Evolutionary conservation across 2,329 filamentous ascomycete genomes (phyloP).

Genomic region (Apiospora sp.): DNA sequence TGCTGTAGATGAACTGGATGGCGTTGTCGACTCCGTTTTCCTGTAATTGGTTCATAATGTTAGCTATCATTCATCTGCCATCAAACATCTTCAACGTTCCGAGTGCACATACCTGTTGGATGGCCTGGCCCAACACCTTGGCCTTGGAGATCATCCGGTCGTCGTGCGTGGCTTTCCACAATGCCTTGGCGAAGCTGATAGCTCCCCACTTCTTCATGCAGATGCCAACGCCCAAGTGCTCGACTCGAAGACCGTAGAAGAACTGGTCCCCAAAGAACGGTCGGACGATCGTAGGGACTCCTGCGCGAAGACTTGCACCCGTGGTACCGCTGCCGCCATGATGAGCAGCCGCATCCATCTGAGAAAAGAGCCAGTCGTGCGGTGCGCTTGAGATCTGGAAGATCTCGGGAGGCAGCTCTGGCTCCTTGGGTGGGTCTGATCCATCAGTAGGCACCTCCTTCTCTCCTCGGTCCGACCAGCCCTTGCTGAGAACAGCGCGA

Average conservation of each 20-base stretch:
- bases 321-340: constrained; percentile 96
- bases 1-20: constrained; percentile 92
- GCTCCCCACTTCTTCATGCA: constrained; percentile 89
- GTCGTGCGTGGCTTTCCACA: constrained; percentile 92
- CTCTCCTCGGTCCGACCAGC: constrained; percentile 83
- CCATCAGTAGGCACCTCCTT: constrained; percentile 41
- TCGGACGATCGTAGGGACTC: constrained; percentile 91
- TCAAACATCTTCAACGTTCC: background rate
- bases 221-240: constrained; percentile 92
- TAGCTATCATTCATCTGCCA: background rate
- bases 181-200: constrained; percentile 81
- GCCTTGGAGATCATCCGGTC: constrained; percentile 93
- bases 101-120: constrained; percentile 73
- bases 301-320: constrained; percentile 88
- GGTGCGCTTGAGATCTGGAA: constrained; percentile 89
- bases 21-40: constrained; percentile 91
- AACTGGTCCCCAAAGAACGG: constrained; percentile 99
- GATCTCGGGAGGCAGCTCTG: constrained; percentile 80
- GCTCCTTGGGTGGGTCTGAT: constrained; percentile 66
- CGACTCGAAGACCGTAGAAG: constrained; percentile 90
- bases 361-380: constrained; percentile 95
- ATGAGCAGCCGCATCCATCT: constrained; percentile 93
- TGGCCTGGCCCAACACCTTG: constrained; percentile 80
- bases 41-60: constrained; percentile 53
- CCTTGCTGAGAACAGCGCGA: constrained; percentile 92